A percentile compares a stretch with the other conserved stretches of the same genome.
phyloP scores from a whole-genome alignment of 768 basidiomycete species.

The Cystofilobasidium capitatum region DNA sequence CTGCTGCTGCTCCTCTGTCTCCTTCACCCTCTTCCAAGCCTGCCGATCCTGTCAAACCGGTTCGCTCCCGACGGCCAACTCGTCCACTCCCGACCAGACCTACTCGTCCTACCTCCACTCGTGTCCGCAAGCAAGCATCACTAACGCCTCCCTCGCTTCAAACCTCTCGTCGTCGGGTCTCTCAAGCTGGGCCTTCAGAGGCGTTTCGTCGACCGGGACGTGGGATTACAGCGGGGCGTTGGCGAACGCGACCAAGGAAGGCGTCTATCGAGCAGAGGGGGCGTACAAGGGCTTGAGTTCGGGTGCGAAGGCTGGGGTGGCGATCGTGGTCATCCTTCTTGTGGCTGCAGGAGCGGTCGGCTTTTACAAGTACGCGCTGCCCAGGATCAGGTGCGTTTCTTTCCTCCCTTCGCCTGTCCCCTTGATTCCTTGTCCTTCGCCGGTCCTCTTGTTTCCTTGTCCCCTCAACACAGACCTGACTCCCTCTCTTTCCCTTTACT shows the following conservation, averaged over 20 bases:
- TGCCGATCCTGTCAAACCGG: slow-evolving; percentile 3
- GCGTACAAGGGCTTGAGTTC: not conserved
- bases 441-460: not conserved
- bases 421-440: not conserved
- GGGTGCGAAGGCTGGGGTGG: not conserved
- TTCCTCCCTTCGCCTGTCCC: not conserved
- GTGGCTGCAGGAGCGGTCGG: not conserved
- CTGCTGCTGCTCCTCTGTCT: slow-evolving; percentile 1
- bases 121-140: not conserved
- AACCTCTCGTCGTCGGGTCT: not conserved
- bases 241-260: slow-evolving; percentile 2
- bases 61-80: not conserved
- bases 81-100: not conserved
- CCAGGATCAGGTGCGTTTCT: not conserved
- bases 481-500: not conserved
- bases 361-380: not conserved
- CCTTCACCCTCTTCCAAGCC: slow-evolving; percentile 5
- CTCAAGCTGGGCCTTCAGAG: not conserved
- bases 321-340: not conserved
- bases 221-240: not conserved
- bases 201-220: not conserved
- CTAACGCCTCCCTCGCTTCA: not conserved
- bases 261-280: not conserved
- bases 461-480: not conserved
- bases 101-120: not conserved